Evolutionary conservation across 2,329 filamentous ascomycete species (phyloP).

Genomic region (Pseudonectria buxi): DNA sequence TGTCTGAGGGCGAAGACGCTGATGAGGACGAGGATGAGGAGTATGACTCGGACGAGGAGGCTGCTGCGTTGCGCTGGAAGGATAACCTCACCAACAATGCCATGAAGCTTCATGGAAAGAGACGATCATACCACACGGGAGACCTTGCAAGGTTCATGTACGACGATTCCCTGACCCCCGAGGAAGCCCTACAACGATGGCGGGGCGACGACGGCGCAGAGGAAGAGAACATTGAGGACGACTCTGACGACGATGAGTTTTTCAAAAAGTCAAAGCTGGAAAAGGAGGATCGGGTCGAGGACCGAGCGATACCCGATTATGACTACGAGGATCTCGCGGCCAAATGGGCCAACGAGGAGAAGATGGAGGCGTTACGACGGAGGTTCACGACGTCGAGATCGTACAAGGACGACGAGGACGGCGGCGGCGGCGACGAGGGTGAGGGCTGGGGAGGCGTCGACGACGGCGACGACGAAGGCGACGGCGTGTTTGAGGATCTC

Average conservation of each 20-base stretch:
- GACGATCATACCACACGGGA: conserved; percentile 66
- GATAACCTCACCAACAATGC: conserved; percentile 74
- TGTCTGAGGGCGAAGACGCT: conserved; percentile 52
- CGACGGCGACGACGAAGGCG: conserved; percentile 63
- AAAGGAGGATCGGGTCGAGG: conserved; percentile 68
- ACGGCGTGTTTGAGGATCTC: conserved; percentile 48
- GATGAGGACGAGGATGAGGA: conserved; percentile 47
- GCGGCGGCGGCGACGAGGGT: conserved; percentile 32
- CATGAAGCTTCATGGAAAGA: conserved; percentile 60
- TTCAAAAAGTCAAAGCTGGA: conserved; percentile 59
- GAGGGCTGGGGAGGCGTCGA: conserved; percentile 50
- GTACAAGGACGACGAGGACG: conserved; percentile 24
- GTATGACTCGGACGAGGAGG: conserved; percentile 58
- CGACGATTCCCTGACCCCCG: conserved; percentile 68
- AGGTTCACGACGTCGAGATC: conserved; percentile 69
- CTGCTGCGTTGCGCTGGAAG: conserved; percentile 77
- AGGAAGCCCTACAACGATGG: conserved; percentile 75
- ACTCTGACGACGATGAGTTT: conserved; percentile 54
- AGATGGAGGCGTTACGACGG: conserved; percentile 64
- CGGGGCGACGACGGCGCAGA: conserved; percentile 55
- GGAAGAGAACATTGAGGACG: conserved; percentile 53
- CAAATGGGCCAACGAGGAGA: conserved; percentile 79
- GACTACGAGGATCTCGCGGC: conserved; percentile 74
- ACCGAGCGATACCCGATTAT: conserved; percentile 69
- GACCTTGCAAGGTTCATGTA: conserved; percentile 89